These are phyloP conservation scores for Flueggea neowawraea DNA, from an alignment of 441 rosid genomes.

Conservation along the genomic window DNA sequence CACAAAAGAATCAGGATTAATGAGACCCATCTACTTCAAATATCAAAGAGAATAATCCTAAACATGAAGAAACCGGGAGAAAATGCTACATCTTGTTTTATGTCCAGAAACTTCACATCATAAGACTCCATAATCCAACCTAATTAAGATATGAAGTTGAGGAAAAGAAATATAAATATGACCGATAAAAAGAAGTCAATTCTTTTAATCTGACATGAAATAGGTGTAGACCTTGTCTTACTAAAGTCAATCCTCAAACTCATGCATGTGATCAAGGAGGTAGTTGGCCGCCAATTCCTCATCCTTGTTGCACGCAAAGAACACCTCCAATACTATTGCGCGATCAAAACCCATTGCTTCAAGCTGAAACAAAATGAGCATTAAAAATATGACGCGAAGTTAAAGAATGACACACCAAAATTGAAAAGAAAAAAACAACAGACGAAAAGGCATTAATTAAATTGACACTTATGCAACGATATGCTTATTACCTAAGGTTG, in stretches of 20 bases:
- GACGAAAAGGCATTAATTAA: background rate
- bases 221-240: slow-evolving; percentile 11
- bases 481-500: background rate
- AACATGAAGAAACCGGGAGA: slow-evolving; percentile 8
- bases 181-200: background rate
- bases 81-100: slow-evolving; percentile 21
- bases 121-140: too few species aligned
- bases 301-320: slow-evolving; percentile 94
- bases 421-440: background rate
- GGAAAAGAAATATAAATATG: background rate
- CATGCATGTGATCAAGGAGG: slow-evolving; percentile 91
- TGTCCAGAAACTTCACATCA: slow-evolving; percentile 23
- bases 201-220: background rate
- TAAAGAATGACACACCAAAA: background rate
- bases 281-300: slow-evolving; percentile 97
- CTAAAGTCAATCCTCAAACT: slow-evolving; percentile 57
- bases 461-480: background rate
- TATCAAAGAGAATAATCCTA: slow-evolving; percentile 9
- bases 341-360: slow-evolving; percentile 96
- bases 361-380: slow-evolving; percentile 41
- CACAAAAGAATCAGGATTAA: too few species aligned
- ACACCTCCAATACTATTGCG: slow-evolving; percentile 75
- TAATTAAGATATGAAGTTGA: slow-evolving; percentile 14
- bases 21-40: too few species aligned
- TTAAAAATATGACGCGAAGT: background rate